Conservation (phyloP, 163 green algal genomes). For the Chlorella variabilis region DNA sequence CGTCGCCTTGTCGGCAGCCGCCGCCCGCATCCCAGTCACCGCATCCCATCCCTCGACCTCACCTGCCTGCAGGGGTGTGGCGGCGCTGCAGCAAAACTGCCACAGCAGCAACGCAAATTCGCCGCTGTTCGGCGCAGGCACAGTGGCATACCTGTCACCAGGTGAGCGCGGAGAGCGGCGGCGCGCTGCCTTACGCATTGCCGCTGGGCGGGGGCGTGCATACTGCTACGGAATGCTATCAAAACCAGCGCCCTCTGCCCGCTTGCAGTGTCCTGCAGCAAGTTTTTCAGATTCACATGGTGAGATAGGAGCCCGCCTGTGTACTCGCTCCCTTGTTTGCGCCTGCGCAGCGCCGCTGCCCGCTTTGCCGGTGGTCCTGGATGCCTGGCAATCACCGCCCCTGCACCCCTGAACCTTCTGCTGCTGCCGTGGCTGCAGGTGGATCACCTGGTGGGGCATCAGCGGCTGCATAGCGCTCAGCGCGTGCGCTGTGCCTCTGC, state of each 20-base stretch:
- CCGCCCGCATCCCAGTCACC: background rate
- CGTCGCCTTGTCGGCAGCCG: background rate
- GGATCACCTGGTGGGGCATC: constrained; percentile 25
- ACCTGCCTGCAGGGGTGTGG: background rate
- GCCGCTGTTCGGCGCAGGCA: background rate
- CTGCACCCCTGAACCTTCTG: background rate
- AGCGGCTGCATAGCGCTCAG: background rate
- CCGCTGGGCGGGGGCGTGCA: no score
- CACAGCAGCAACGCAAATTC: background rate
- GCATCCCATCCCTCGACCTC: background rate
- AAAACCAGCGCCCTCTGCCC: no score
- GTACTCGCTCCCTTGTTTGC: no score
- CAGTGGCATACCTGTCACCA: constrained; percentile 20
- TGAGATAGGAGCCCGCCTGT: no score
- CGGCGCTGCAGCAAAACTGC: constrained; percentile 26
- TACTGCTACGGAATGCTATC: no score
- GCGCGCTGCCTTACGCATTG: no score
- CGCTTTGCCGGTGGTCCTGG: no score
- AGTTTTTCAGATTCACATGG: constrained; percentile 44
- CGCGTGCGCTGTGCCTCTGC: no score
- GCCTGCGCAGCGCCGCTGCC: no score
- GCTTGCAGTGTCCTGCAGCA: constrained; percentile 7
- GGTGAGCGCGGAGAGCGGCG: background rate
- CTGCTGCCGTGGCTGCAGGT: background rate
- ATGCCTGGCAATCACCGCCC: no score